Evolutionary conservation across 108 stramenopile species (phyloP).

Genomic region (Stephanodiscus minutulus): DNA sequence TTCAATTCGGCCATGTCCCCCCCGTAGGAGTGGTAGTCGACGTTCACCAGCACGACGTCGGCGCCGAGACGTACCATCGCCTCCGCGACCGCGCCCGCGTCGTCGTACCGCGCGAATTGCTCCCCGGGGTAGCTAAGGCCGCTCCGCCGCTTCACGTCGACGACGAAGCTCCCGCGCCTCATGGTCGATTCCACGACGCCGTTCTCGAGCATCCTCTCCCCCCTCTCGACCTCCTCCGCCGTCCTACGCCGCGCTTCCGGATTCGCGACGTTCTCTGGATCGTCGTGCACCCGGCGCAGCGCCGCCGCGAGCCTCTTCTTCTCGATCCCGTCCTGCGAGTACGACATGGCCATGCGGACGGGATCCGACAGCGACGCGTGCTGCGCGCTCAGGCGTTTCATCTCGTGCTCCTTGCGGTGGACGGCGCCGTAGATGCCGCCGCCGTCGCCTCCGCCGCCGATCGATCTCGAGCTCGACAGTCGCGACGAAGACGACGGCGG

Average conservation of each 20-base stretch:
- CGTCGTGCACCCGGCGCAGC: conserved; percentile 83
- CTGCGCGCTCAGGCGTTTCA: conserved; percentile 71
- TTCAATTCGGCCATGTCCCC: conserved; percentile 82
- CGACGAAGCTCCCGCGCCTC: conserved; percentile 81
- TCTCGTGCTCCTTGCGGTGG: conserved; percentile 91
- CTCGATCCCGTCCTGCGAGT: conserved; percentile 74
- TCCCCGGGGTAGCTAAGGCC: conserved; percentile 73
- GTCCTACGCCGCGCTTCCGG: conserved; percentile 52
- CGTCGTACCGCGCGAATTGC: conserved; percentile 80
- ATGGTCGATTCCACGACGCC: conserved; percentile 79
- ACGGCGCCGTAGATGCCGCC: conserved; percentile 62
- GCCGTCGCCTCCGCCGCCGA: background rate
- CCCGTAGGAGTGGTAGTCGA: conserved; percentile 85
- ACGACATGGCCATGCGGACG: conserved; percentile 85
- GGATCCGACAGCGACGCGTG: conserved; percentile 81
- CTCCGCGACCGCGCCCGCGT: conserved; percentile 85
- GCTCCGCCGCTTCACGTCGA: conserved; percentile 83
- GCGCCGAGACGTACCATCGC: conserved; percentile 90
- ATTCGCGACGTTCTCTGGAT: conserved; percentile 70
- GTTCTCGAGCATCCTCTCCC: conserved; percentile 63
- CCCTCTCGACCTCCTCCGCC: conserved; percentile 49
- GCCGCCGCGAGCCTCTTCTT: conserved; percentile 73
- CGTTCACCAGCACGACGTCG: conserved; percentile 88
- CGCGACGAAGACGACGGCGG: too few species aligned
- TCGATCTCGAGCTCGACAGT: too few species aligned